Percentiles rank a stretch among this genome's conserved stretches.
Conservation (phyloP, 768 basidiomycete genomes). For the Suillus lakei region DNA sequence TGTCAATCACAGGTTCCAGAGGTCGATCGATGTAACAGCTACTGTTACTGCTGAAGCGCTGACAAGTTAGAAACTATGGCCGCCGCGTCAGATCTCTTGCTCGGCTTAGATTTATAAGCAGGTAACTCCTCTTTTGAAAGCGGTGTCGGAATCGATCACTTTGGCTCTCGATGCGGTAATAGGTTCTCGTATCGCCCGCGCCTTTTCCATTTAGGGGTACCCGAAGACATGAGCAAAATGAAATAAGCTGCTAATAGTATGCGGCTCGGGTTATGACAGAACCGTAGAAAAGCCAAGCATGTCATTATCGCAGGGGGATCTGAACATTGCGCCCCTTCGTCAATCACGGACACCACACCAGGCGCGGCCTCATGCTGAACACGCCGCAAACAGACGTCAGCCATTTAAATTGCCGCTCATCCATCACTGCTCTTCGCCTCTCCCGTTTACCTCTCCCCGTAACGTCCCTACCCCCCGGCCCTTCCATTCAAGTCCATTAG, state of each 20-base stretch:
- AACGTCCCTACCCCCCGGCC: slow-evolving; percentile 28
- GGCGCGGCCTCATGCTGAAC: slow-evolving; percentile 41
- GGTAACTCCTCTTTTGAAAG: slow-evolving; percentile 2
- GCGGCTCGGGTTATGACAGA: slow-evolving; percentile 18
- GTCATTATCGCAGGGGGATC: slow-evolving; percentile 29
- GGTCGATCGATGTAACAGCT: neutral
- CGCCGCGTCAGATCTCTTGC: slow-evolving; percentile 2
- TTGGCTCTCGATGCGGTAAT: slow-evolving; percentile 1
- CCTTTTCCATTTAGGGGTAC: slow-evolving; percentile 32
- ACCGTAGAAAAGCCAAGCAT: slow-evolving; percentile 35
- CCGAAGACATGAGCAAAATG: slow-evolving; percentile 25
- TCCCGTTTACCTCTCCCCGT: slow-evolving; percentile 27
- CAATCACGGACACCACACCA: slow-evolving; percentile 38
- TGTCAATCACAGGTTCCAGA: neutral
- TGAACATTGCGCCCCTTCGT: slow-evolving; percentile 31
- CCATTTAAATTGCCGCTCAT: slow-evolving; percentile 37
- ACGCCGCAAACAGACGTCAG: slow-evolving; percentile 37
- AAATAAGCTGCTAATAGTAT: slow-evolving; percentile 37
- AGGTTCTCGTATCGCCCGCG: slow-evolving; percentile 12
- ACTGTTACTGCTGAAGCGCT: neutral
- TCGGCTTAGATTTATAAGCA: too few species aligned
- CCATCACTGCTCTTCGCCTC: slow-evolving; percentile 28
- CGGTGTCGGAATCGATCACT: slow-evolving; percentile 7
- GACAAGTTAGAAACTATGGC: neutral
- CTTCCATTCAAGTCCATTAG: slow-evolving; percentile 24